Evolutionary conservation across 176 grass and related monocot species (phyloP), one percentile per base, ranked within the genome.

Genomic region (Phoenix dactylifera): DNA sequence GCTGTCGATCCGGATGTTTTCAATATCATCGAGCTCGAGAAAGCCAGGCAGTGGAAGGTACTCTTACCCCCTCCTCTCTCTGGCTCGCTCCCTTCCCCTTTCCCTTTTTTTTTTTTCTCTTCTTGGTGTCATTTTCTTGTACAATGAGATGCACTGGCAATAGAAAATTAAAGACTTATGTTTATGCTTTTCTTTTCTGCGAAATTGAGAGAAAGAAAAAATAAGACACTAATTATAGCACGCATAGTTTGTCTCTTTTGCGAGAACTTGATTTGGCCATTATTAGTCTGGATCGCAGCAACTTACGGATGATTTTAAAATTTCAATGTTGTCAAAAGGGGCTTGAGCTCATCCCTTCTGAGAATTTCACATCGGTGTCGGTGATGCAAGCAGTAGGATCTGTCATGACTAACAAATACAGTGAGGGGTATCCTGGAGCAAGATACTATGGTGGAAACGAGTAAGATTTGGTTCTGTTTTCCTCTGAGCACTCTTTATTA

Each of bases 391-490:
- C 85, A 4, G 94, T 98, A 24, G 94, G 94, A 39, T 98, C 94
- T 25, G 65, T 98, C 79, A 98, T 98, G 94, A 98, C 94, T 23
- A 98, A 98, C 70, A 98, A 98, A 74, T 92, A 98, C 74, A 98
- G 94, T 52, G 94, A 98, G 66, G 94, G 94, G 54, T 98, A 98
- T 74, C 94, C 94, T 0, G 94, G 94, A 26, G 94, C 94, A 48
- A 85, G 94, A 98, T 98, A 98, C 67, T 98, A 98, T 6, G 94
- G 94, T 48, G 94, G 94, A 76, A 98, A 98, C 52, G 94, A 98
- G 94, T 98, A 78, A 18, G 73, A 22, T 24, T 67, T 22, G 50
- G 35, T 24, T 58, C 30, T 57, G 52, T 58, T 16, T 16, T 0
- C 55, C 9, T 51, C 15, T 57, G 30, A 24, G 50, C n/a, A 15